phyloP scores from a whole-genome alignment of 306 rosid species.

The Vigna mungo region DNA sequence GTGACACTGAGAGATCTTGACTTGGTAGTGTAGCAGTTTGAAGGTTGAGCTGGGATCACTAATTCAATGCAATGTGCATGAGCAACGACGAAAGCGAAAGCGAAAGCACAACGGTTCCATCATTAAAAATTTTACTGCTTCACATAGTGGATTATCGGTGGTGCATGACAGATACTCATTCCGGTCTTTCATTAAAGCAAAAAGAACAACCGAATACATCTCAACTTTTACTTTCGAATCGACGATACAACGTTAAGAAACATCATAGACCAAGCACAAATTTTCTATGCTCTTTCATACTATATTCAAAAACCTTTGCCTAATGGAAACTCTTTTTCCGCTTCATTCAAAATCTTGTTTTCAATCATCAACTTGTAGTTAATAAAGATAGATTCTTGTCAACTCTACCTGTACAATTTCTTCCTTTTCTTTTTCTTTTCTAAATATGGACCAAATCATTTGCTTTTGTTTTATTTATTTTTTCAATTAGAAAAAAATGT shows the following conservation, averaged over 20 bases:
- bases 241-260: conserved; percentile 20
- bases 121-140: conserved; percentile 20
- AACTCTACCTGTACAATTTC: not conserved
- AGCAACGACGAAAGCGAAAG: conserved; percentile 50
- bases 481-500: not conserved
- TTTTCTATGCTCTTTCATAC: conserved; percentile 22
- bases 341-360: not conserved
- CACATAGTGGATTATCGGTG: conserved; percentile 35
- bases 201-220: not conserved
- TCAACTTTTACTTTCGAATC: conserved; percentile 14
- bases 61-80: conserved; percentile 39
- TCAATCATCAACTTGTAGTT: conserved; percentile 15
- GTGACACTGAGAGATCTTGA: conserved; percentile 42
- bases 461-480: not conserved
- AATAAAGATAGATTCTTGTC: not conserved
- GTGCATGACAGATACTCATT: conserved; percentile 40
- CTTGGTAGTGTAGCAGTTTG: conserved; percentile 45
- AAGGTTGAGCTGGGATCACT: conserved; percentile 38
- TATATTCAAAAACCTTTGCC: not conserved
- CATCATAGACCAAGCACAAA: conserved; percentile 6
- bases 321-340: conserved; percentile 22
- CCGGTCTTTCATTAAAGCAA: conserved; percentile 14
- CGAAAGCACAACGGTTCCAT: conserved; percentile 52
- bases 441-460: not conserved
- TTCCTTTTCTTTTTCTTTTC: not conserved